phyloP scores from a whole-genome alignment of 2,329 filamentous ascomycete species.

The Aspergillus bombycis region DNA sequence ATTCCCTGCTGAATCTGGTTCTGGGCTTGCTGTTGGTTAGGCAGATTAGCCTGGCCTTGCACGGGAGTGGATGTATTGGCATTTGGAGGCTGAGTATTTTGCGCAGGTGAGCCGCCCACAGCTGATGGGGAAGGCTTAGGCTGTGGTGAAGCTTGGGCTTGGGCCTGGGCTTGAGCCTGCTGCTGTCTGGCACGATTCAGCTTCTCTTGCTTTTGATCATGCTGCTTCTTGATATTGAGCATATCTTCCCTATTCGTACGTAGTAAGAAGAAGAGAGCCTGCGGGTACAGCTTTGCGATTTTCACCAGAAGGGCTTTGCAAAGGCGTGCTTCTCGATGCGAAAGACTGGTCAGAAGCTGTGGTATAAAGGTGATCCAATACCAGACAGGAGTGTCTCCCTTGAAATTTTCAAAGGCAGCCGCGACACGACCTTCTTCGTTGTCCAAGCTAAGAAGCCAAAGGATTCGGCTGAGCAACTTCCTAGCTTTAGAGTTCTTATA shows the following conservation, averaged over 20 bases:
- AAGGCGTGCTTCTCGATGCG: conserved; percentile 85
- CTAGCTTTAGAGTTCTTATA: conserved; percentile 97
- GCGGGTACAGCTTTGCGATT: conserved; percentile 93
- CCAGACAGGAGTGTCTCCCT: conserved; percentile 96
- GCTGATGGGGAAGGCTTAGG: conserved; percentile 46
- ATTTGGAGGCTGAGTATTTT: conserved; percentile 54
- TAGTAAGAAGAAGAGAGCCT: conserved; percentile 93
- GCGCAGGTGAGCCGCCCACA: conserved; percentile 46
- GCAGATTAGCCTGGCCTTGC: conserved; percentile 29
- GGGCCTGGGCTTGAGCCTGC: conserved; percentile 57
- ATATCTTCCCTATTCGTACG: conserved; percentile 94
- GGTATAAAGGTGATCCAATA: conserved; percentile 99
- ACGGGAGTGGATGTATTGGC: conserved; percentile 34
- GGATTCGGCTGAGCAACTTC: conserved; percentile 87
- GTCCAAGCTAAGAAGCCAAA: conserved; percentile 94
- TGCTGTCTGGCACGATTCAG: conserved; percentile 67
- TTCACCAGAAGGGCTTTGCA: conserved; percentile 85
- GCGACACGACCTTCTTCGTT: conserved; percentile 82
- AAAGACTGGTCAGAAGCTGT: conserved; percentile 87
- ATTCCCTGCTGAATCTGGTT: conserved; percentile 25
- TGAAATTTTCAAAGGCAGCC: conserved; percentile 89
- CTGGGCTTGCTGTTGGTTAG: conserved; percentile 29
- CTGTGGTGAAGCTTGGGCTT: conserved; percentile 43
- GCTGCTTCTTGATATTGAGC: conserved; percentile 84
- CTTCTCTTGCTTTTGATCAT: conserved; percentile 67